Base-by-base conservation (phyloP, 495 filamentous ascomycete species). In the Aspergillus panamensis region DNA sequence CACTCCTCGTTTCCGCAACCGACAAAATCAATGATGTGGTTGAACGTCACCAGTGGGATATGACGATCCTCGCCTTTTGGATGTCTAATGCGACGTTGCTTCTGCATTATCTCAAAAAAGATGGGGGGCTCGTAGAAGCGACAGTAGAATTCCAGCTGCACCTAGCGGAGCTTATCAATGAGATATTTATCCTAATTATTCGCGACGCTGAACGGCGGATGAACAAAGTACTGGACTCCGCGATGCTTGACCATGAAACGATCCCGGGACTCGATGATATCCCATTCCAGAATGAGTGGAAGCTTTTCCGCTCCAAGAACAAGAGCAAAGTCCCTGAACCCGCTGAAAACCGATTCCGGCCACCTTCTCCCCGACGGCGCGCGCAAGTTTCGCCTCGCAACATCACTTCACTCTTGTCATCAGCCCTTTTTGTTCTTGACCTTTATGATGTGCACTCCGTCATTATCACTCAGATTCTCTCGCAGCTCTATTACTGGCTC, bases 1-100 rank as follows among this genome's bases (percentile, higher is more conserved):
- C 84, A 30, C 81, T 97, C 8, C 82, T 97, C 8, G 78, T 89
- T 30, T 88, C 87, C 20, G 92, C 94, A 31, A 96, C 93, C 81
- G 89, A 96, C 50, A 96, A 93, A 72, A 97, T 99, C 60, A 97
- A 97, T 63, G 86, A 90, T 51, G 91, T 97, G 40, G 91, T 98
- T 29, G 95, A 97, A 66, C 82, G 81, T 37, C 84, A 96, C 63
- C 94, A 99, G 65, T 97, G 94, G 93, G 94, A 99, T 65, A 99
- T 99, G 94, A 99, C 94, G 0, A 94, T 97, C 59, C 79, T 97
- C 16, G 95, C 94, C 2, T 99, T 97, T 66, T 99, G 94, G 94
- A 90, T 96, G 66, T 97, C 95, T 8, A 99, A 99, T 69, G 94
- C 91, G 21, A 97, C 93, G 1, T 75, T 99, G 6, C 76, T 99